phyloP scores from a whole-genome alignment of 1,284 basidiomycete species.

The Thelephora terrestris region DNA sequence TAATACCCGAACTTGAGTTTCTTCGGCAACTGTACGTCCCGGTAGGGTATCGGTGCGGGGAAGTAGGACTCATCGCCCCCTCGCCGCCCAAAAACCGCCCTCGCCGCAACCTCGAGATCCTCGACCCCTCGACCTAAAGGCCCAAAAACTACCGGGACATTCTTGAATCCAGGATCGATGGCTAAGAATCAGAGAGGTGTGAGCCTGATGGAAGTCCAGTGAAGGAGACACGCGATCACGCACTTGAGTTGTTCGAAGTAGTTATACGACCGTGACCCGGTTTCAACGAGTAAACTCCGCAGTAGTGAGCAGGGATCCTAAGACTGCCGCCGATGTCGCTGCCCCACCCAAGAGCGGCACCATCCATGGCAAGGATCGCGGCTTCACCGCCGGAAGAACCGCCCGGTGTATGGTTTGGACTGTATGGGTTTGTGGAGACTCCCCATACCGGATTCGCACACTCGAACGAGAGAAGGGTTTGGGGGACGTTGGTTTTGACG shows the following conservation, averaged over 20 bases:
- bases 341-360: constrained; percentile 70
- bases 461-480: constrained; percentile 83
- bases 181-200: constrained; percentile 20
- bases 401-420: constrained; percentile 53
- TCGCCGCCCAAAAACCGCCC: constrained; percentile 44
- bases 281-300: constrained; percentile 76
- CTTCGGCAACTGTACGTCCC: constrained; percentile 39
- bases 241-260: constrained; percentile 36
- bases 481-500: constrained; percentile 71
- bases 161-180: constrained; percentile 56
- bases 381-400: constrained; percentile 78
- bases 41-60: constrained; percentile 49
- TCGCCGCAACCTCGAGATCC: constrained; percentile 55
- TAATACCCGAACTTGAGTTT: constrained; percentile 71
- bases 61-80: constrained; percentile 24
- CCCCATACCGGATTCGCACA: constrained; percentile 82
- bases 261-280: constrained; percentile 50
- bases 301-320: constrained; percentile 73
- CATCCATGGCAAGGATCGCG: constrained; percentile 67
- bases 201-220: neutral
- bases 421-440: constrained; percentile 62
- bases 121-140: constrained; percentile 71
- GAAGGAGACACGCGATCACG: constrained; percentile 7
- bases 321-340: constrained; percentile 70
- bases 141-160: constrained; percentile 48